A percentile compares a stretch with the other conserved stretches of the same genome.
These are phyloP conservation scores for Solanum hybrid DNA, from an alignment of 305 asterid species.

Conservation along the genomic window DNA sequence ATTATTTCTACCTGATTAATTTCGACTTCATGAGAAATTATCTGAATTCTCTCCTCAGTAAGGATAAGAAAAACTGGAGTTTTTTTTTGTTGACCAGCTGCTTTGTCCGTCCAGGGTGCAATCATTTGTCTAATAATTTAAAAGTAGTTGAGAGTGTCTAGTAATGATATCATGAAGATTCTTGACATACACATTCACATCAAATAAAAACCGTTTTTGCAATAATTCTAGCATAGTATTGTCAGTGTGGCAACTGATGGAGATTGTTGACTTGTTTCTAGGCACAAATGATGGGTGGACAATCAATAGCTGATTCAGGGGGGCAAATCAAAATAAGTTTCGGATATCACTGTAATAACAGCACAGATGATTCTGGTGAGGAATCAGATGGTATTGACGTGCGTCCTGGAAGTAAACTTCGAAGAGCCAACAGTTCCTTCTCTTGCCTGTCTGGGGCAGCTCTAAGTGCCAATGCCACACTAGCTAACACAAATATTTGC, in stretches of 20 bases:
- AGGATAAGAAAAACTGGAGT: neutral
- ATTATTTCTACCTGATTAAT: neutral
- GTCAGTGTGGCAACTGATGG: neutral
- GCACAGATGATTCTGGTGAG: constrained; percentile 24
- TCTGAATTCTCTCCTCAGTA: neutral
- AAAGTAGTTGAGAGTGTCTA: neutral
- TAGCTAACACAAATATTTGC: constrained; percentile 91
- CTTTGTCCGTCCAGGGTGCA: neutral
- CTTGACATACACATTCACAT: neutral
- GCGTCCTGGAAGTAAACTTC: constrained; percentile 41
- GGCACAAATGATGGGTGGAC: constrained; percentile 40
- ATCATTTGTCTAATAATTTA: neutral
- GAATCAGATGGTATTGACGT: constrained; percentile 46
- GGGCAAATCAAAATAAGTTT: constrained; percentile 74
- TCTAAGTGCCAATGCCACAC: constrained; percentile 81
- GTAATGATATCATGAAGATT: neutral
- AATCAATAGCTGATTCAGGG: constrained; percentile 29
- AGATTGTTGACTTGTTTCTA: constrained; percentile 6
- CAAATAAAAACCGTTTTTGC: neutral
- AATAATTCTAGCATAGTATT: neutral
- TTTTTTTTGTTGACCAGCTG: neutral
- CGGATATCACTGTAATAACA: constrained; percentile 59
- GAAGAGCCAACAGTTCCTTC: constrained; percentile 57
- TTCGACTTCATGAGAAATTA: neutral
- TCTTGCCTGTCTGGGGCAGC: constrained; percentile 96